Percentiles rank a stretch among this genome's conserved stretches.
Evolutionary conservation across 345 rosid species (phyloP).

Genomic region (Cochlearia excelsa): DNA sequence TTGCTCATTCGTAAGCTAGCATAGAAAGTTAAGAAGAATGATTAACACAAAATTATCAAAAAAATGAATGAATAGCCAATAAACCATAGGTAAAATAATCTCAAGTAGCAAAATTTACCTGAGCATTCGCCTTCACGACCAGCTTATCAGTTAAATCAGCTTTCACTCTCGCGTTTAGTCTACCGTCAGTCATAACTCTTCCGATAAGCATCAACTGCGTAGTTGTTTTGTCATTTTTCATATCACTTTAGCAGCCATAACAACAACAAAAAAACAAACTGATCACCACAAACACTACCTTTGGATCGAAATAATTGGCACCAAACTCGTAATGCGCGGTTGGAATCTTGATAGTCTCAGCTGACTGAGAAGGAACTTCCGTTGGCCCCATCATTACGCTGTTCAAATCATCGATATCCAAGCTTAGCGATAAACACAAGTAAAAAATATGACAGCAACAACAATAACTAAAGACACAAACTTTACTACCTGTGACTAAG

Average conservation of each 20-base stretch:
- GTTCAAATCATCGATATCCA: constrained; percentile 22
- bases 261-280: neutral
- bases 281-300: constrained; percentile 28
- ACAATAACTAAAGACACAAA: neutral
- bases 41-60: constrained; percentile 1
- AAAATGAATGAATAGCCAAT: neutral
- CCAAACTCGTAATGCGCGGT: constrained; percentile 93
- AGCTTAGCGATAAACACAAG: constrained; percentile 17
- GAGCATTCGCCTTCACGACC: constrained; percentile 79
- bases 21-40: constrained; percentile 29
- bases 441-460: neutral
- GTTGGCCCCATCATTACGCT: constrained; percentile 92
- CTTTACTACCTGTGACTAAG: constrained; percentile 75
- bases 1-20: constrained; percentile 75
- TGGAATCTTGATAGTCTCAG: constrained; percentile 84
- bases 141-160: constrained; percentile 81
- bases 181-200: constrained; percentile 87
- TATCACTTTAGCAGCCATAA: neutral
- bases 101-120: constrained; percentile 38
- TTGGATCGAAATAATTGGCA: constrained; percentile 78
- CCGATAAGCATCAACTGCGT: constrained; percentile 87
- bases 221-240: constrained; percentile 17
- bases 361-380: constrained; percentile 83
- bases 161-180: constrained; percentile 80
- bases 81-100: neutral